These are phyloP conservation scores for Coix lacrymajobi DNA, from an alignment of 176 grass and related monocot species.

Conservation along the genomic window DNA sequence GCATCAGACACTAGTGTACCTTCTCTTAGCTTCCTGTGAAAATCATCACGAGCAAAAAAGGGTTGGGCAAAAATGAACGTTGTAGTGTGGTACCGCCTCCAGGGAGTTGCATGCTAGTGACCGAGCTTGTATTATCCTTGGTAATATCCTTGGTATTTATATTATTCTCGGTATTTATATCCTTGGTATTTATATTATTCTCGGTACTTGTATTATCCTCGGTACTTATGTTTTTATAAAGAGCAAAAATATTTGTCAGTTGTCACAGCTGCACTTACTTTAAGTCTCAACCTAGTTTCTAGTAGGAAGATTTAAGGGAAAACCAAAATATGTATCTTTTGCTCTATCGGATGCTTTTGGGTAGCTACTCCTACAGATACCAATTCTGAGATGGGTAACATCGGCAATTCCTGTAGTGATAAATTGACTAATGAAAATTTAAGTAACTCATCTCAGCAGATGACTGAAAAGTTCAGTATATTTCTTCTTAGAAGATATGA, in stretches of 20 bases:
- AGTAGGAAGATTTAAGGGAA: slow-evolving; percentile 17
- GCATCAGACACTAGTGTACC: too few relatives aligned
- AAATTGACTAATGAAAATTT: slow-evolving; percentile 24
- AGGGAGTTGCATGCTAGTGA: too few relatives aligned
- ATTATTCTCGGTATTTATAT: too few relatives aligned
- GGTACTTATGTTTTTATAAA: slow-evolving; percentile 16
- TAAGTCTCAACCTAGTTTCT: slow-evolving; percentile 38
- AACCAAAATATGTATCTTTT: slow-evolving; percentile 58
- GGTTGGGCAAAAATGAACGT: too few relatives aligned
- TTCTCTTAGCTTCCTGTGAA: too few relatives aligned
- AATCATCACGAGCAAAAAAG: too few relatives aligned
- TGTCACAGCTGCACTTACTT: slow-evolving; percentile 28
- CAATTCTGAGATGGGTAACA: slow-evolving; percentile 15
- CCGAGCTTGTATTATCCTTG: too few relatives aligned
- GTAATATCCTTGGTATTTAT: too few relatives aligned
- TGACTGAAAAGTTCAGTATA: slow-evolving; percentile 19
- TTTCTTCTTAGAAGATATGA: neutral
- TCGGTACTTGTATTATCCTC: neutral
- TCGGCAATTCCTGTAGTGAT: neutral
- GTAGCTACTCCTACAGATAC: slow-evolving; percentile 10
- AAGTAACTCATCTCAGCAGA: slow-evolving; percentile 7
- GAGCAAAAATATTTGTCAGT: neutral
- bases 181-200: too few relatives aligned
- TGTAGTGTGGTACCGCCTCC: too few relatives aligned
- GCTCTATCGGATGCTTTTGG: slow-evolving; percentile 27